Base-by-base conservation (phyloP, 2,329 filamentous ascomycete species). In the Hypoxylon sp. region DNA sequence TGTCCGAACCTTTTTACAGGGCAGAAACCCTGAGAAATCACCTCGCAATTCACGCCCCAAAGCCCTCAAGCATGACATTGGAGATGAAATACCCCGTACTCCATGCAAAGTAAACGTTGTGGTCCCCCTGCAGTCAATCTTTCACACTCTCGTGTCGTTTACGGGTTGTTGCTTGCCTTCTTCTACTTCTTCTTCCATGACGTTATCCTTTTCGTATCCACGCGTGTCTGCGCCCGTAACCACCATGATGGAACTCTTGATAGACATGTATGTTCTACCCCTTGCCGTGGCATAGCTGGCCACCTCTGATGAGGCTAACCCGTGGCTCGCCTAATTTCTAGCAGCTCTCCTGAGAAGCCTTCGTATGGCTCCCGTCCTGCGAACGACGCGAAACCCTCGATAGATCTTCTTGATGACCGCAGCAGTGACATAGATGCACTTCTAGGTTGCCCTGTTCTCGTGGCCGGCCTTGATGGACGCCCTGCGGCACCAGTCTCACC, bases 261-360 rank as follows among this genome's bases (percentile, higher is more conserved):
- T 67, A 50, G 48, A 64, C 46, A 24, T 67, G 61, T 64, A 57
- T 22, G 64, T 42, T 36, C 4, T 14, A 38, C 24, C 26, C 32
- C 16, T 9, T 16, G 12, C n/a, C 30, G 16, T n/a, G 9, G 14
- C 16, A 26, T 14, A 18, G 33, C 26, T 24, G 7, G 7, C 9
- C 26, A 42, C 32, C 14, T 30, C 6, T 30, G 18, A 18, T 28
- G 14, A 44, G 16, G 61, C 46, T 36, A 55, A 56, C 26, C 46
- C 11, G 24, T 32, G 6, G 11, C 26, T 54, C 16, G 45, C 26
- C 32, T 9, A 26, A 44, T 16, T 20, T 14, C n/a, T 16, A 64
- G 61, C 36, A 53, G 49, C 16, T 20, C 50, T 50, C 26, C n/a
- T n/a, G n/a, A n/a, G n/a, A n/a, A 49, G 22, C 14, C 42, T 3